phyloP scores from a whole-genome alignment of 148 eudicot species.

The Chenopodium berlandieri region DNA sequence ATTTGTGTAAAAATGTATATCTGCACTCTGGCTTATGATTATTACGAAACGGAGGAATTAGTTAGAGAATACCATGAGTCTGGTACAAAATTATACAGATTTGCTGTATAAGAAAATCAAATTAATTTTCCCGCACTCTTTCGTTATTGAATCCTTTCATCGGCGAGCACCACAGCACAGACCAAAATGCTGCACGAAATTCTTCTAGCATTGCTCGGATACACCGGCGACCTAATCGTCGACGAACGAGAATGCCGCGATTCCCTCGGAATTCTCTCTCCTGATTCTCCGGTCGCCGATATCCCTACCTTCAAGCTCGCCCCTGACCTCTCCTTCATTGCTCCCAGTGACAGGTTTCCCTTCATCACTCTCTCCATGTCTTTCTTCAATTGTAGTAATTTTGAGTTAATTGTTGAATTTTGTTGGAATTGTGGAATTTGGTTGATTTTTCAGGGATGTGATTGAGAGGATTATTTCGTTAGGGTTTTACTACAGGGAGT shows the following conservation, averaged over 20 bases:
- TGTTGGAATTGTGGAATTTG: neutral
- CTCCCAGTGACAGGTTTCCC: slow-evolving; percentile 65
- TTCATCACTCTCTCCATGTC: neutral
- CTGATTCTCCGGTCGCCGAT: slow-evolving; percentile 51
- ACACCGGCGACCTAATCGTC: slow-evolving; percentile 94
- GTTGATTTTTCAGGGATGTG: slow-evolving; percentile 57
- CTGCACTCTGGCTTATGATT: too few species aligned
- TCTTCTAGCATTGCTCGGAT: slow-evolving; percentile 74
- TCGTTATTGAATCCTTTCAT: neutral
- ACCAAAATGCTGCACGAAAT: slow-evolving; percentile 78
- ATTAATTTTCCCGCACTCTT: slow-evolving; percentile 22
- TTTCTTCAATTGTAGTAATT: neutral
- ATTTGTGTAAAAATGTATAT: too few species aligned
- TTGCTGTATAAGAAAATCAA: slow-evolving; percentile 5
- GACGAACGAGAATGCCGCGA: slow-evolving; percentile 61
- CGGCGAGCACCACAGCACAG: neutral
- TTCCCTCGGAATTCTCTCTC: slow-evolving; percentile 44
- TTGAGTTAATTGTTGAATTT: neutral
- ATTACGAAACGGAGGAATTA: too few species aligned
- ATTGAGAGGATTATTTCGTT: slow-evolving; percentile 76
- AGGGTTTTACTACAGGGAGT: slow-evolving; percentile 94
- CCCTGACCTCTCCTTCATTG: slow-evolving; percentile 69
- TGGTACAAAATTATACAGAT: too few species aligned
- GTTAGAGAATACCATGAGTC: too few species aligned
- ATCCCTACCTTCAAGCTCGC: slow-evolving; percentile 77